phyloP scores from a whole-genome alignment of 352 stramenopile species.

The Globisporangium paroecandrum region DNA sequence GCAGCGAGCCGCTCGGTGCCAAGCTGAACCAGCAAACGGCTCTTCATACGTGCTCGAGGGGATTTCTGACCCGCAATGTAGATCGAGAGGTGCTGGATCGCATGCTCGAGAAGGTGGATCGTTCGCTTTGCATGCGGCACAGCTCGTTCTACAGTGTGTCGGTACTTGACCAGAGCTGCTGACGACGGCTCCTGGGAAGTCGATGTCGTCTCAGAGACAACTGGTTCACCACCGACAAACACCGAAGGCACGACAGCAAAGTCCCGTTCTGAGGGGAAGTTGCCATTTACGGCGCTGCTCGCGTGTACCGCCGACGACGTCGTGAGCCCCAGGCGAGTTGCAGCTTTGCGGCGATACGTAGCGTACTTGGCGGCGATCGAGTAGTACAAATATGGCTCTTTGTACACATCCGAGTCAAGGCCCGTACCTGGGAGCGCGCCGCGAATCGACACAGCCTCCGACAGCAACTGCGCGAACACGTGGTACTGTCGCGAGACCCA shows the following conservation, averaged over 20 bases:
- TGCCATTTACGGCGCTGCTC: constrained; percentile 9
- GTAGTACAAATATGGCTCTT: constrained; percentile 86
- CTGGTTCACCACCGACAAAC: constrained; percentile 66
- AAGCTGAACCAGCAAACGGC: constrained; percentile 64
- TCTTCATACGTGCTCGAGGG: constrained; percentile 70
- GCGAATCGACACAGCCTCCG: constrained; percentile 67
- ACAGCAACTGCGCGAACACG: constrained; percentile 81
- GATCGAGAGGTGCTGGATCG: constrained; percentile 67
- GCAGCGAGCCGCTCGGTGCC: constrained; percentile 68
- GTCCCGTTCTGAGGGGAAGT: constrained; percentile 36
- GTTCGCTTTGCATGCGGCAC: constrained; percentile 66
- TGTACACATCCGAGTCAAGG: constrained; percentile 80
- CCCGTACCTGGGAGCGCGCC: constrained; percentile 47
- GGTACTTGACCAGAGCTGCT: constrained; percentile 61
- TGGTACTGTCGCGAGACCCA: constrained; percentile 86
- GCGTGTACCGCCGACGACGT: constrained; percentile 7
- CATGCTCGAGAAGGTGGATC: constrained; percentile 75
- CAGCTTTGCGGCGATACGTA: constrained; percentile 66
- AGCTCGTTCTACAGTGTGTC: constrained; percentile 51
- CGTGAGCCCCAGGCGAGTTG: constrained; percentile 49
- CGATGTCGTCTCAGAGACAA: constrained; percentile 46
- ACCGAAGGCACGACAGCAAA: constrained; percentile 74
- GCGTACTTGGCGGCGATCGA: constrained; percentile 83
- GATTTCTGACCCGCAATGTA: constrained; percentile 65
- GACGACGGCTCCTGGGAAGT: constrained; percentile 42